Evolutionary conservation across 768 basidiomycete genomes (phyloP).

Genomic region (Pisolithus tinctorius): DNA sequence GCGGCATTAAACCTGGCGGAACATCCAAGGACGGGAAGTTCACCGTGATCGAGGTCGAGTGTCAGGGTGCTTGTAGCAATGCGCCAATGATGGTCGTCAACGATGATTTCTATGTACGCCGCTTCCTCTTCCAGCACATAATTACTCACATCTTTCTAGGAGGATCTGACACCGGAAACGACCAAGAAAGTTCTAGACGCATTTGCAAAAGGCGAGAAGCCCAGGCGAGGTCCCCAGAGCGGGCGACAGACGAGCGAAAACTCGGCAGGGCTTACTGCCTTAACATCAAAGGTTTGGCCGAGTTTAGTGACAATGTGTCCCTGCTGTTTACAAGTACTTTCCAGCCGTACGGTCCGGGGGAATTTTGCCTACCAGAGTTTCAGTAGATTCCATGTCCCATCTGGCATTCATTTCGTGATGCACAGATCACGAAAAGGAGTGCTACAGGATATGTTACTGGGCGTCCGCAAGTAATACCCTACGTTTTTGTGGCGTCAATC

Average conservation of each 20-base stretch:
- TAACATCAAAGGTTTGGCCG: slow-evolving; percentile 59
- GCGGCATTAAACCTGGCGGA: slow-evolving; percentile 78
- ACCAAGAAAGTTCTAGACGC: slow-evolving; percentile 77
- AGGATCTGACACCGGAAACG: slow-evolving; percentile 73
- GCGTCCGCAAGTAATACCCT: background rate
- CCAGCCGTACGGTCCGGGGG: slow-evolving; percentile 91
- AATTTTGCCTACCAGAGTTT: slow-evolving; percentile 83
- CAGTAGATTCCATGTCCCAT: slow-evolving; percentile 35
- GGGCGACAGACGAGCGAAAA: slow-evolving; percentile 87
- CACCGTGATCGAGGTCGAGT: slow-evolving; percentile 97
- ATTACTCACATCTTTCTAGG: slow-evolving; percentile 37
- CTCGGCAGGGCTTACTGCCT: slow-evolving; percentile 80
- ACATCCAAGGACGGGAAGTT: slow-evolving; percentile 97
- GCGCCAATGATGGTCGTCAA: slow-evolving; percentile 95
- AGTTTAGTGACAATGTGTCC: background rate
- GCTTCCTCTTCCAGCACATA: slow-evolving; percentile 3
- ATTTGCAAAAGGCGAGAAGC: slow-evolving; percentile 76
- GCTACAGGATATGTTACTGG: background rate
- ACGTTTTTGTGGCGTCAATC: slow-evolving; percentile 40
- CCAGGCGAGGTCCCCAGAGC: slow-evolving; percentile 91
- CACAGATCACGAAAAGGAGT: background rate
- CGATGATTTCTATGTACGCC: slow-evolving; percentile 91
- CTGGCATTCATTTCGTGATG: background rate
- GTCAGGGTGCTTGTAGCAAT: slow-evolving; percentile 97
- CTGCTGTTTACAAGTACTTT: slow-evolving; percentile 8